Conservation (phyloP, 768 basidiomycete genomes). For the Hericium erinaceus region DNA sequence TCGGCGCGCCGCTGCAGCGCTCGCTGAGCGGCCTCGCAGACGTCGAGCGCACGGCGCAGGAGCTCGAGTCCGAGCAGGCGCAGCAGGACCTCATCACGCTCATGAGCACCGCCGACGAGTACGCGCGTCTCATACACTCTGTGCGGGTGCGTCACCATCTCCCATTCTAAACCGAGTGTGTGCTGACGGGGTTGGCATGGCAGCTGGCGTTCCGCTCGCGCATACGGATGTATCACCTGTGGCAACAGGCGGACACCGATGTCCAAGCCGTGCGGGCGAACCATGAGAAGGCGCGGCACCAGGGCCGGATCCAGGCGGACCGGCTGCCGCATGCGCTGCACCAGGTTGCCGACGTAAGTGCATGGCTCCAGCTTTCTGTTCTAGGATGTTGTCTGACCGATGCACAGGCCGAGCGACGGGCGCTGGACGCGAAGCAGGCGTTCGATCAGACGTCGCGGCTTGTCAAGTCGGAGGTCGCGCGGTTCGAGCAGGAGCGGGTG, state of each 20-base stretch:
- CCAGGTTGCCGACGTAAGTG: slow-evolving; percentile 66
- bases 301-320: slow-evolving; percentile 65
- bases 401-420: slow-evolving; percentile 71
- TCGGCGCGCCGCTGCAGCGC: slow-evolving; percentile 63
- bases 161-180: not conserved
- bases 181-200: not conserved
- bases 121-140: slow-evolving; percentile 81
- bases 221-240: slow-evolving; percentile 69
- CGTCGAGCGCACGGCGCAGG: slow-evolving; percentile 65
- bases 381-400: not conserved
- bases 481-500: slow-evolving; percentile 90
- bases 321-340: slow-evolving; percentile 63
- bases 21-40: slow-evolving; percentile 64
- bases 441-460: slow-evolving; percentile 84
- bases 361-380: slow-evolving; percentile 14
- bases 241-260: slow-evolving; percentile 76
- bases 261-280: slow-evolving; percentile 58
- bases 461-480: slow-evolving; percentile 79
- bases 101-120: slow-evolving; percentile 85
- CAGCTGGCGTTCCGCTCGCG: slow-evolving; percentile 86
- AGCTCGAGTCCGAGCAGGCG: slow-evolving; percentile 19
- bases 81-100: slow-evolving; percentile 61
- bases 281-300: slow-evolving; percentile 76
- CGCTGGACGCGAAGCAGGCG: slow-evolving; percentile 76
- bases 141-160: slow-evolving; percentile 53